A percentile compares a stretch with the other conserved stretches of the same genome.
phyloP scores from a whole-genome alignment of 2,329 filamentous ascomycete species.

The Fusarium sp. region DNA sequence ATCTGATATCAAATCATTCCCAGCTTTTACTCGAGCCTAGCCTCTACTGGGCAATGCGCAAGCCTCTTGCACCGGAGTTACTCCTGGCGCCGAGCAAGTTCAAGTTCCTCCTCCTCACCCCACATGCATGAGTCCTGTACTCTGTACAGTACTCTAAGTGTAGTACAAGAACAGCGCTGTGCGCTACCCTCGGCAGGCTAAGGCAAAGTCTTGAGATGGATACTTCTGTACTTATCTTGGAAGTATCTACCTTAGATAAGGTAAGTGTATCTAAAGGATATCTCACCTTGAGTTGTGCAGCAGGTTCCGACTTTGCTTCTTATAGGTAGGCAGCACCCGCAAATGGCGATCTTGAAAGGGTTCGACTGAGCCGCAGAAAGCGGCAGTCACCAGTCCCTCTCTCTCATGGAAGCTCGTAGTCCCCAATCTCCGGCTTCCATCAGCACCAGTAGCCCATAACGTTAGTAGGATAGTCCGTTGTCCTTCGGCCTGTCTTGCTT shows the following conservation, averaged over 20 bases:
- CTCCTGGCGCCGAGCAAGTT: conserved; percentile 1
- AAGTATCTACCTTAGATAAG: background rate
- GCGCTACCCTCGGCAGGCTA: conserved; percentile 7
- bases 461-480: background rate
- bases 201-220: background rate
- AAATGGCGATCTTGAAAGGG: conserved; percentile 14
- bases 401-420: background rate
- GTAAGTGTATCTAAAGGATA: background rate
- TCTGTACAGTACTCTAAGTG: background rate
- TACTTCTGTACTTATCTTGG: background rate
- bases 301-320: background rate
- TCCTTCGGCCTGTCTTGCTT: conserved; percentile 5
- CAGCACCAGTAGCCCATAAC: background rate
- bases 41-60: background rate
- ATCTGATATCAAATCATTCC: background rate
- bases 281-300: background rate
- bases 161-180: background rate
- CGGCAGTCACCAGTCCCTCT: conserved; percentile 6
- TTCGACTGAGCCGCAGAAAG: conserved; percentile 16
- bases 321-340: background rate
- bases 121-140: background rate
- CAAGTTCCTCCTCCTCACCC: conserved; percentile 1
- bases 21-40: background rate
- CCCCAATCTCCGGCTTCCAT: background rate
- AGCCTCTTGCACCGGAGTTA: conserved; percentile 10